Evolutionary conservation across 768 basidiomycete genomes (phyloP), one percentile per base, ranked within the genome.

Genomic region (Gautieria morchelliformis): DNA sequence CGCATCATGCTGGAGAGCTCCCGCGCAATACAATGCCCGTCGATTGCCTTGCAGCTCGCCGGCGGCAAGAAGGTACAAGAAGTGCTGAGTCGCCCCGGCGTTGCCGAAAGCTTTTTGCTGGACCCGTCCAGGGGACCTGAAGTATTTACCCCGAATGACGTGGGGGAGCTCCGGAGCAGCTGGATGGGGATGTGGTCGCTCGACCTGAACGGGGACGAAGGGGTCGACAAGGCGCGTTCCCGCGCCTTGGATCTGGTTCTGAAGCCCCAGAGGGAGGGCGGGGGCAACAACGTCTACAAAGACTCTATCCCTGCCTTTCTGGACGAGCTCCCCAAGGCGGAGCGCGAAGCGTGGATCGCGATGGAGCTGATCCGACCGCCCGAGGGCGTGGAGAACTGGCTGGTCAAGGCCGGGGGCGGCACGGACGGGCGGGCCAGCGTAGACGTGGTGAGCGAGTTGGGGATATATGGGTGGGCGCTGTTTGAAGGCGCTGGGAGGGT

Each of bases 191-290:
- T 99, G 81, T 98, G 89, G 85, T 84, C 86, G 0, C 75, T 99
- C 61, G 75, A 76, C 44, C 52, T 48, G 30, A 69, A 78, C 49
- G 65, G 63, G 14, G 69, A 72, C 20, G 63, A 61, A 19, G 79
- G 75, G 1, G 74, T 84, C n/a, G 62, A 65, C 24, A 72, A 76
- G 46, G 88, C 89, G 0, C 73, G 76, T 19, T 68, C 70, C 10
- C 61, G 72, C 14, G 76, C 83, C 0, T 66, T 71, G 6, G 72
- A 75, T 6, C 80, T 93, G 27, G 95, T 98, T 2, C 78, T 99
- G 49, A 99, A 99, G 69, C 95, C 95, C 0, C 95, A 98, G 68
- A 79, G 94, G n/a, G 95, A 99, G 73, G 95, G 95, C 1, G 95
- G 95, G 0, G 95, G 95, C 8, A 96, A 97, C 64, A 99, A 99